These are phyloP conservation scores for Vigna angularis DNA, from an alignment of 306 rosid genomes.

Conservation along the genomic window DNA sequence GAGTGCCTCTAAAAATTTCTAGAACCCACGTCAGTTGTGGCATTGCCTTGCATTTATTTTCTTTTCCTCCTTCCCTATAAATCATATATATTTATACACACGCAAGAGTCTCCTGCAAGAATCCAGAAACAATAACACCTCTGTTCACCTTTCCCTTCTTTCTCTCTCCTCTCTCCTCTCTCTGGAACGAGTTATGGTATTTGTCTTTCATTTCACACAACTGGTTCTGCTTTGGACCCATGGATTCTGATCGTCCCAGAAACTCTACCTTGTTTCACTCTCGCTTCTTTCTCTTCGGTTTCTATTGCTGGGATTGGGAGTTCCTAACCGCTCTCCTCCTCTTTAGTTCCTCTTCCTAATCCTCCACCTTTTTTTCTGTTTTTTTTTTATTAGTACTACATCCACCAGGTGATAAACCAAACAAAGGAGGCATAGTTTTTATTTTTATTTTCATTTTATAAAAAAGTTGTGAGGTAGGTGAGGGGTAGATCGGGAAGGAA, in stretches of 20 bases:
- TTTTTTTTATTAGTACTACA: neutral
- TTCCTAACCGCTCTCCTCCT: constrained; percentile 93
- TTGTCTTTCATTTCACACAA: constrained; percentile 11
- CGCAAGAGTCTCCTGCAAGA: constrained; percentile 41
- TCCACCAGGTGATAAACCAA: neutral
- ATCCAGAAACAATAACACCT: neutral
- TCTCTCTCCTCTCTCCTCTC: neutral
- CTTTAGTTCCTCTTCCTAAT: constrained; percentile 60
- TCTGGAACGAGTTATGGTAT: constrained; percentile 63
- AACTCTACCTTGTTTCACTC: constrained; percentile 50
- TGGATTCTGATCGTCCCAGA: constrained; percentile 65
- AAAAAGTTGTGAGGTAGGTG: constrained; percentile 44
- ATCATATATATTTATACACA: constrained; percentile 31
- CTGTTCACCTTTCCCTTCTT: neutral
- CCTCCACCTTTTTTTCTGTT: neutral
- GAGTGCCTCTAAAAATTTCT: constrained; percentile 62
- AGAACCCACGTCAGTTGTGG: constrained; percentile 61
- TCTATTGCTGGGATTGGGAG: constrained; percentile 98
- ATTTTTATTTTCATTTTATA: no score
- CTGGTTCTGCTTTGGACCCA: constrained; percentile 41
- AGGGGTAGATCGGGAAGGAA: constrained; percentile 51
- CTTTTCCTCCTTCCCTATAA: neutral
- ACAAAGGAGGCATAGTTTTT: neutral
- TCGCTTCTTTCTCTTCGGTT: constrained; percentile 72
- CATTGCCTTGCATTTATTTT: neutral